A percentile compares a stretch with the other conserved stretches of the same genome.
Evolutionary conservation across 1,139 yeast genomes (phyloP).

Genomic region (Suhomyces atakaporum): DNA sequence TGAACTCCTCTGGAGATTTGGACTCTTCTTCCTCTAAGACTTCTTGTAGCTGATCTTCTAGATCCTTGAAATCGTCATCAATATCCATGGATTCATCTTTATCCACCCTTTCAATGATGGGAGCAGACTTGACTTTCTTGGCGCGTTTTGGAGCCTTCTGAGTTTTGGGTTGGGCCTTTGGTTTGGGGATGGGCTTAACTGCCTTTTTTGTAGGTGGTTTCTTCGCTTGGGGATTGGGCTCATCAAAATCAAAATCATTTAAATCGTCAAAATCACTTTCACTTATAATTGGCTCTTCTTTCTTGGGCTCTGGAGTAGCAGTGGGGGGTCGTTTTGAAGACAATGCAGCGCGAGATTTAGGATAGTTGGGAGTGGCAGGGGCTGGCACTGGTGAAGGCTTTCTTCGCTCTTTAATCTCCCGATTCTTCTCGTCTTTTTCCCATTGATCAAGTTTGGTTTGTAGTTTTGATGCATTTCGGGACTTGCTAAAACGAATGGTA

Average conservation of each 20-base stretch:
- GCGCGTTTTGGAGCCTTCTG: slow-evolving; percentile 2
- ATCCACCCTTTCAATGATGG: slow-evolving; percentile 14
- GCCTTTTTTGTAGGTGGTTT: background rate
- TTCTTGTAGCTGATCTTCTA: slow-evolving; percentile 48
- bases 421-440: slow-evolving; percentile 14
- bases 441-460: slow-evolving; percentile 16
- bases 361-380: slow-evolving; percentile 5
- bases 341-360: slow-evolving; percentile 5
- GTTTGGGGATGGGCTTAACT: background rate
- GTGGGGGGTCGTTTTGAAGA: slow-evolving; percentile 23
- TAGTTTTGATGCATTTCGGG: slow-evolving; percentile 33
- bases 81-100: slow-evolving; percentile 22
- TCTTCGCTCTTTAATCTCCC: slow-evolving; percentile 1
- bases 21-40: slow-evolving; percentile 34
- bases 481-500: slow-evolving; percentile 40
- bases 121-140: slow-evolving; percentile 10
- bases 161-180: background rate
- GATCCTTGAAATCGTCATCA: slow-evolving; percentile 47
- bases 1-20: slow-evolving; percentile 5
- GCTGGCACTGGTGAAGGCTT: background rate
- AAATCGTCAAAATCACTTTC: slow-evolving; percentile 43
- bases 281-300: slow-evolving; percentile 30
- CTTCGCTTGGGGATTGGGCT: slow-evolving; percentile 14
- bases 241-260: slow-evolving; percentile 24
- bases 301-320: slow-evolving; percentile 20